Conservation (phyloP, 768 basidiomycete species). For the Daedaleopsis sinensis region DNA sequence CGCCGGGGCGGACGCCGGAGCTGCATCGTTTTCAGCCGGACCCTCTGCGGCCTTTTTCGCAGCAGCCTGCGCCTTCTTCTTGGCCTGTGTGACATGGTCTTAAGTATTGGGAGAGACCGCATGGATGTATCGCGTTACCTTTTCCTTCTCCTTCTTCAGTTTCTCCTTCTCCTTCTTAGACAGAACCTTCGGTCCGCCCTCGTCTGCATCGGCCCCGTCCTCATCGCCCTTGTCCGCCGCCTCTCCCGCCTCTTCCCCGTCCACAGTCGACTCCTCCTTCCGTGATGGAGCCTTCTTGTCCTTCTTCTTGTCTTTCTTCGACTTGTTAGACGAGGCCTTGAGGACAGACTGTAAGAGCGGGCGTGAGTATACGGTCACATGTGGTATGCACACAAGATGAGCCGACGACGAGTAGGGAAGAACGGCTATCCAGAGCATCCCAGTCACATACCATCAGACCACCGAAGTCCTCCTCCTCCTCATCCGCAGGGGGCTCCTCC, state of each 20-base stretch:
- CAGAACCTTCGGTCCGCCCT: slow-evolving; percentile 65
- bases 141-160: slow-evolving; percentile 96
- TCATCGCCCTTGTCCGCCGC: slow-evolving; percentile 27
- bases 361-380: neutral
- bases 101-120: neutral
- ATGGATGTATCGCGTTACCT: slow-evolving; percentile 48
- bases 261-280: slow-evolving; percentile 24
- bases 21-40: slow-evolving; percentile 30
- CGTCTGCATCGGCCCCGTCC: slow-evolving; percentile 48
- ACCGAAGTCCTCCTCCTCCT: slow-evolving; percentile 25
- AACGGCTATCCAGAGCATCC: neutral
- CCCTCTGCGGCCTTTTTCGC: slow-evolving; percentile 63
- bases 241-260: slow-evolving; percentile 41
- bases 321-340: slow-evolving; percentile 53
- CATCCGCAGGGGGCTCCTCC: slow-evolving; percentile 36
- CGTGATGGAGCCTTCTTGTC: slow-evolving; percentile 43
- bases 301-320: slow-evolving; percentile 43
- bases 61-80: slow-evolving; percentile 92
- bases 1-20: slow-evolving; percentile 32
- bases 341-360: slow-evolving; percentile 53
- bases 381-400: neutral
- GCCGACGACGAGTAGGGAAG: neutral
- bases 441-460: slow-evolving; percentile 32
- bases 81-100: slow-evolving; percentile 55
- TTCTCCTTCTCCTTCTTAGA: slow-evolving; percentile 98